Evolutionary conservation across 768 basidiomycete genomes (phyloP), one percentile per base, ranked within the genome.

Genomic region (Amanita rubescens): DNA sequence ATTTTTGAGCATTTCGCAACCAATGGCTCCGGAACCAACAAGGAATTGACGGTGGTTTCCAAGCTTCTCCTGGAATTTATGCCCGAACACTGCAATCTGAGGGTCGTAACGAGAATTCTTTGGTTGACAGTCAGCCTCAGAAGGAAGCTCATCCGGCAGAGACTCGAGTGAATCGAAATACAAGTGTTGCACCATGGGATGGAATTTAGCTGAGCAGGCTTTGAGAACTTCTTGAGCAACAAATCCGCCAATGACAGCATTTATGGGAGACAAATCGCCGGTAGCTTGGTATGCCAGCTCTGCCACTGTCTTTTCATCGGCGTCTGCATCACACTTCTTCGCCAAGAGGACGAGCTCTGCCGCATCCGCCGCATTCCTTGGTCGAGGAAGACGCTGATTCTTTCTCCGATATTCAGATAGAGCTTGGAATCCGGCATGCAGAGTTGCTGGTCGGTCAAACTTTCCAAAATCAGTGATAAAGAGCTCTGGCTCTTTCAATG

Each of bases 1-100:
- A 70, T 98, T 99, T 77, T 99, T 99, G 62, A 99, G 73, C 96
- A 98, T 98, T 73, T 99, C 96, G 65, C 96, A 99, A 17, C 96
- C 96, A 66, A 99, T 98, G 33, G 96, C 96, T 42, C 96, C 96
- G n/a, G 95, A 85, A 8, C 96, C 96, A 53, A 99, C 96, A 42
- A 99, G 79, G 80, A 99, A 99, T 63, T 98, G 90, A 24, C 89
- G 81, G 65, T 92, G 83, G 64, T 88, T 87, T 38, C 82, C 79
- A 56, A 99, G 85, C 75, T 90, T 96, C 37, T 87, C 78, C 60
- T 99, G 96, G 83, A 98, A 98, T 1, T 71, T 64, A 67, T 84
- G 89, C 5, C 96, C 96, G 63, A 99, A 97, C 9, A 99, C 94
- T 34, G 93, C 94, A 62, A 98, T 85, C 69, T 98, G 96, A 3